Percentiles rank a stretch among this genome's conserved stretches.
phyloP scores from a whole-genome alignment of 2,329 filamentous ascomycete genomes.

The Chaetomium globosum region DNA sequence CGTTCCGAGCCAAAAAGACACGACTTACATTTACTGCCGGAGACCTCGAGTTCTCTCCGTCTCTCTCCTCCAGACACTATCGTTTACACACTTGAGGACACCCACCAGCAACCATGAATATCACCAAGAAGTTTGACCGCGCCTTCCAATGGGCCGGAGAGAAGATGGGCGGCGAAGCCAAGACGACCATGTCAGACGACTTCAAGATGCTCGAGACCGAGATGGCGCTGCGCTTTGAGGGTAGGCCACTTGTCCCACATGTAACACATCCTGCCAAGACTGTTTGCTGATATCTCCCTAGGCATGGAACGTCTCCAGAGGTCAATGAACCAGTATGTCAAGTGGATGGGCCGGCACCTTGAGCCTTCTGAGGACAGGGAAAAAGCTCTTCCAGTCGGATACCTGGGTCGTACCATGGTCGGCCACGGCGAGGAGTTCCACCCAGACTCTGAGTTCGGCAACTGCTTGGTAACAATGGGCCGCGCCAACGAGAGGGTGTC shows the following conservation, averaged over 20 bases:
- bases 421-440: slow-evolving; percentile 91
- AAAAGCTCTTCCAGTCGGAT: slow-evolving; percentile 77
- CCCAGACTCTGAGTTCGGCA: slow-evolving; percentile 85
- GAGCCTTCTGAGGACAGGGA: slow-evolving; percentile 82
- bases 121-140: slow-evolving; percentile 86
- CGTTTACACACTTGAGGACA: neutral
- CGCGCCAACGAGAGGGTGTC: slow-evolving; percentile 86
- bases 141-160: slow-evolving; percentile 98
- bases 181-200: slow-evolving; percentile 83
- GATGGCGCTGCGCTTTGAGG: slow-evolving; percentile 86
- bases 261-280: neutral
- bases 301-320: slow-evolving; percentile 89
- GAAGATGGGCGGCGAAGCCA: slow-evolving; percentile 89
- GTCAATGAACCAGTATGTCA: slow-evolving; percentile 83
- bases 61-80: slow-evolving; percentile 4
- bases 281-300: slow-evolving; percentile 43
- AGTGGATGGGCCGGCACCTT: slow-evolving; percentile 81
- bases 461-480: slow-evolving; percentile 77
- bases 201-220: slow-evolving; percentile 89
- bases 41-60: neutral
- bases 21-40: slow-evolving; percentile 2
- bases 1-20: neutral
- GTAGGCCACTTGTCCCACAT: slow-evolving; percentile 52
- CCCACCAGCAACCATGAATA: slow-evolving; percentile 49
- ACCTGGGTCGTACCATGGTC: slow-evolving; percentile 84